These are phyloP conservation scores for Neocallimastix lanati DNA, from an alignment of 192 early-diverging fungal species.

Conservation along the genomic window DNA sequence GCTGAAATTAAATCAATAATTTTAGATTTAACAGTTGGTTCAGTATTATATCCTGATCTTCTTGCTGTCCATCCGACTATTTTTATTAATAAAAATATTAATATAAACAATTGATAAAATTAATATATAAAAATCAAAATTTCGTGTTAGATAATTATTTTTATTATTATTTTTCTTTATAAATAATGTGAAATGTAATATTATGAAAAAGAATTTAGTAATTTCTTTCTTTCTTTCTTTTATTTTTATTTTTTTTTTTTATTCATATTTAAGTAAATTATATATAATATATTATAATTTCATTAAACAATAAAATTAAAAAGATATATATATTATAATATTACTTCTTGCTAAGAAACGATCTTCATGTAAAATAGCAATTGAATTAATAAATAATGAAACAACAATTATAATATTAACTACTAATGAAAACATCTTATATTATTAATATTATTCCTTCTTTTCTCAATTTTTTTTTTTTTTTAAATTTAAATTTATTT, in stretches of 20 bases:
- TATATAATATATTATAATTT: too few species aligned
- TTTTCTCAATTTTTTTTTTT: not conserved
- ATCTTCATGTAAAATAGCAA: slow-evolving; percentile 81
- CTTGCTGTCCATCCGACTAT: slow-evolving; percentile 26
- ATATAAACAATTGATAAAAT: too few species aligned
- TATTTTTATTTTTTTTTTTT: too few species aligned
- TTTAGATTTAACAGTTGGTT: slow-evolving; percentile 54
- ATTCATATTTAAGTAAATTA: too few species aligned
- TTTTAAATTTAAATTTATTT: not conserved
- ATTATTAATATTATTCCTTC: not conserved
- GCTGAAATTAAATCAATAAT: slow-evolving; percentile 78
- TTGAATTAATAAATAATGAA: slow-evolving; percentile 56
- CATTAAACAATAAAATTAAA: too few species aligned
- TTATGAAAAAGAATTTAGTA: too few species aligned
- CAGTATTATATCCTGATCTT: slow-evolving; percentile 14
- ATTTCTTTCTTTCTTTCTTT: too few species aligned
- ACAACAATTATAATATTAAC: not conserved
- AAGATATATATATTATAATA: slow-evolving; percentile 23
- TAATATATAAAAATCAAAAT: too few species aligned
- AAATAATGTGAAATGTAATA: too few species aligned
- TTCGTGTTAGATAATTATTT: too few species aligned
- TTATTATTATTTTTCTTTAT: too few species aligned
- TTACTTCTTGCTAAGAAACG: slow-evolving; percentile 78
- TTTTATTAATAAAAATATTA: too few species aligned
- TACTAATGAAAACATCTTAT: not conserved